Base-by-base conservation (phyloP, 2,329 filamentous ascomycete genomes). In the Immersiporthe knoxdaviesiana region DNA sequence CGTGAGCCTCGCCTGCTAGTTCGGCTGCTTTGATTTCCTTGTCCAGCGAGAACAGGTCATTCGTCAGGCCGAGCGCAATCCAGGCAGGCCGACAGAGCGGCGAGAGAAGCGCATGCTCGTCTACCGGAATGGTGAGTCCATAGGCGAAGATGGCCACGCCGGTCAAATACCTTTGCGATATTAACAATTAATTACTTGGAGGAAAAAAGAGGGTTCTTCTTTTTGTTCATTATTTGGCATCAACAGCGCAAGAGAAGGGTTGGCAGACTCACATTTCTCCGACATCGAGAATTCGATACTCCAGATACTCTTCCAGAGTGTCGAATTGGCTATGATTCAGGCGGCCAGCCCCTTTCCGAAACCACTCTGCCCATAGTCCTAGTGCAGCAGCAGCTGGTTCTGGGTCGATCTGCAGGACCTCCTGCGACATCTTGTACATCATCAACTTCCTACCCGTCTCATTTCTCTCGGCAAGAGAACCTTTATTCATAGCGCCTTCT, bases 41-140 rank as follows among this genome's bases (percentile, higher is more conserved):
- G 24, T 77, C 72, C 73, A 74, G 81, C 0, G 80, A 82, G 66
- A 76, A 81, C 12, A 83, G 72, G 71, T 82, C 80, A 64, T 82
- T 82, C 11, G 74, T 75, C 11, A 82, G 74, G 6, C 74, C 74
- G 18, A 77, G 61, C n/a, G 75, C 76, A 12, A 73, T 71, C 18
- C 73, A 79, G 1, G 73, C 79, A 7, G 50, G n/a, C 50, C 50
- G n/a, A 27, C n/a, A 52, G 50, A 52, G 50, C 6, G 50, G 50
- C n/a, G 50, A 52, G 50, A 52, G 77, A 3, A 76, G 68, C 0
- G 77, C 75, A 8, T 75, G 63, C 56, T 82, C 80, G 5, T 77
- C 64, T 3, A 78, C 74, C 18, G 79, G 79, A 35, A 82, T 81
- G 1, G 74, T 78, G 18, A 82, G 73, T 0, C 73, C 79, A 72